A percentile compares a stretch with the other conserved stretches of the same genome.
phyloP scores from a whole-genome alignment of 2,329 filamentous ascomycete species.

The Sphaerulina vaccinii region DNA sequence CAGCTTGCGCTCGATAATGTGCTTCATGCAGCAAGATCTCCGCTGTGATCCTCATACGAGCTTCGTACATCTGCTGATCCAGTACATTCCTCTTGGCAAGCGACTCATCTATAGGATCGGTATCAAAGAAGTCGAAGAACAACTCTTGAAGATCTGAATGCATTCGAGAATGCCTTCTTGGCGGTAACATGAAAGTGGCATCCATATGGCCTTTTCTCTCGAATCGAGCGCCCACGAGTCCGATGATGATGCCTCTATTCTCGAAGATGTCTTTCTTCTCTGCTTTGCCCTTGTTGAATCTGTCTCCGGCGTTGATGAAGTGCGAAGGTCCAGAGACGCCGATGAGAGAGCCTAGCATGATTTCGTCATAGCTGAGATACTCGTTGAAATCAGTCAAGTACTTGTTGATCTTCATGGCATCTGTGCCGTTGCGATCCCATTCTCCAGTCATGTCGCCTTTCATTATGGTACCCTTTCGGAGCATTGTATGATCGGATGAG shows the following conservation, averaged over 20 bases:
- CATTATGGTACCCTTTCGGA: constrained; percentile 28
- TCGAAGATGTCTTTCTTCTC: constrained; percentile 23
- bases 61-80: constrained; percentile 29
- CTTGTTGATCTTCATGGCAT: constrained; percentile 24
- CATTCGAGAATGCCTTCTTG: constrained; percentile 15
- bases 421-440: constrained; percentile 35
- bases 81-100: constrained; percentile 9
- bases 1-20: constrained; percentile 24
- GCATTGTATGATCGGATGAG: constrained; percentile 28
- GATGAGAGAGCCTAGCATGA: constrained; percentile 36
- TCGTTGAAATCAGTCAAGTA: constrained; percentile 22
- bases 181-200: constrained; percentile 26
- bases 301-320: constrained; percentile 36
- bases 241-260: constrained; percentile 33
- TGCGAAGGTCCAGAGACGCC: constrained; percentile 32
- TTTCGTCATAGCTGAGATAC: constrained; percentile 39
- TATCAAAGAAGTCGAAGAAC: constrained; percentile 28
- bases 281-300: constrained; percentile 25
- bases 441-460: constrained; percentile 12
- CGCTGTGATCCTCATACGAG: constrained; percentile 32
- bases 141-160: constrained; percentile 23
- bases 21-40: constrained; percentile 36
- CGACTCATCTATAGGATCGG: constrained; percentile 2
- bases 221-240: constrained; percentile 36
- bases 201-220: constrained; percentile 36